phyloP scores from a whole-genome alignment of 345 rosid species.

The Heritiera fomes region DNA sequence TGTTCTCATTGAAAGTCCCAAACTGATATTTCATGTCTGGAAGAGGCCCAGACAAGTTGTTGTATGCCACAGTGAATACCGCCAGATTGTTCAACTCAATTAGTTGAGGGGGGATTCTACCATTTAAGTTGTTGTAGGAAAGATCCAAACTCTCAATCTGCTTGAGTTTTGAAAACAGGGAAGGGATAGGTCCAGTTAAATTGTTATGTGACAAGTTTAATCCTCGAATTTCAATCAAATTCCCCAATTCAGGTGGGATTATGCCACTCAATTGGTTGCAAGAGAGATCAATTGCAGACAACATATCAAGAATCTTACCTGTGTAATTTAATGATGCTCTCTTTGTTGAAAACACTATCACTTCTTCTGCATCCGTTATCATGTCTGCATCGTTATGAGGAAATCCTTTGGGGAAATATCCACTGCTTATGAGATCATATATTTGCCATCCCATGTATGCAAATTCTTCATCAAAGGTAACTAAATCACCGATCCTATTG shows the following conservation, averaged over 20 bases:
- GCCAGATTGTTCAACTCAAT: neutral
- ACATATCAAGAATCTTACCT: neutral
- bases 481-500: too few relatives aligned
- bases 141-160: slow-evolving; percentile 34
- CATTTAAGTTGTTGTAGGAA: slow-evolving; percentile 25
- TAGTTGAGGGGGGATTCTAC: slow-evolving; percentile 26
- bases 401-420: neutral
- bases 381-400: neutral
- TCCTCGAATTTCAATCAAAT: neutral
- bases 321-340: neutral
- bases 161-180: slow-evolving; percentile 16
- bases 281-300: slow-evolving; percentile 34
- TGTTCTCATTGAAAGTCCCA: slow-evolving; percentile 25
- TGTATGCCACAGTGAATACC: slow-evolving; percentile 28
- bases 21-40: slow-evolving; percentile 26
- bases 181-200: slow-evolving; percentile 23
- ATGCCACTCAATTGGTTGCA: slow-evolving; percentile 19
- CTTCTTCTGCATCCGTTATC: neutral
- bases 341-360: slow-evolving; percentile 16
- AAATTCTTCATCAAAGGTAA: too few relatives aligned
- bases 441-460: neutral
- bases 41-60: slow-evolving; percentile 29
- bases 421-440: too few relatives aligned
- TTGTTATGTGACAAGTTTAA: slow-evolving; percentile 30
- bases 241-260: slow-evolving; percentile 22